Conservation (phyloP, 1,284 basidiomycete species). For the Anthracocystis setariae region DNA sequence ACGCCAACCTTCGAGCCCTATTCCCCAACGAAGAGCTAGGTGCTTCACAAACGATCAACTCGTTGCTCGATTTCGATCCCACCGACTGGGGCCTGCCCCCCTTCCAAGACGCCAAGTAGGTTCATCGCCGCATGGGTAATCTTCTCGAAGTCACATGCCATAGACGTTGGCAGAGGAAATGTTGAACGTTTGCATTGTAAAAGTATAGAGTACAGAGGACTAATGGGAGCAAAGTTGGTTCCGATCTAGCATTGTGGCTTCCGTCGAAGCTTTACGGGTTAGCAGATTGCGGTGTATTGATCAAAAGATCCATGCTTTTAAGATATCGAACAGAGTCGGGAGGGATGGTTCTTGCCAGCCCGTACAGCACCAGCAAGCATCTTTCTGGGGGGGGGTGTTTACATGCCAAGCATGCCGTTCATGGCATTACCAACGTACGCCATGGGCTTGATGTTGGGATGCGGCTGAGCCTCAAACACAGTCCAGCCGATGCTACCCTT, state of each 20-base stretch:
- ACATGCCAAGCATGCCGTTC: constrained; percentile 53
- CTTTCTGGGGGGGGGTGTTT: not conserved
- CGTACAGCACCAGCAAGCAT: too few species aligned
- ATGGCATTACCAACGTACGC: constrained; percentile 74
- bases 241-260: not conserved
- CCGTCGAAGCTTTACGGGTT: not conserved
- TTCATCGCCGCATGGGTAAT: not conserved
- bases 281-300: not conserved
- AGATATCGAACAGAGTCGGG: too few species aligned
- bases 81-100: constrained; percentile 64
- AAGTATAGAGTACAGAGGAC: constrained; percentile 16
- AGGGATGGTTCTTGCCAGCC: too few species aligned
- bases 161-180: not conserved
- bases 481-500: constrained; percentile 78
- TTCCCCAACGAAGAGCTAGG: constrained; percentile 49
- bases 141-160: not conserved
- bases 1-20: constrained; percentile 51
- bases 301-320: too few species aligned
- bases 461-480: constrained; percentile 85
- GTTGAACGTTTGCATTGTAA: constrained; percentile 1
- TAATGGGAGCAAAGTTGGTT: constrained; percentile 1
- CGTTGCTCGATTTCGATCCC: constrained; percentile 61
- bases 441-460: constrained; percentile 92
- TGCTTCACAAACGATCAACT: constrained; percentile 60
- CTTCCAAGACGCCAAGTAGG: constrained; percentile 32